phyloP scores from a whole-genome alignment of 1,284 basidiomycete species.

The Phlebopus sp. region DNA sequence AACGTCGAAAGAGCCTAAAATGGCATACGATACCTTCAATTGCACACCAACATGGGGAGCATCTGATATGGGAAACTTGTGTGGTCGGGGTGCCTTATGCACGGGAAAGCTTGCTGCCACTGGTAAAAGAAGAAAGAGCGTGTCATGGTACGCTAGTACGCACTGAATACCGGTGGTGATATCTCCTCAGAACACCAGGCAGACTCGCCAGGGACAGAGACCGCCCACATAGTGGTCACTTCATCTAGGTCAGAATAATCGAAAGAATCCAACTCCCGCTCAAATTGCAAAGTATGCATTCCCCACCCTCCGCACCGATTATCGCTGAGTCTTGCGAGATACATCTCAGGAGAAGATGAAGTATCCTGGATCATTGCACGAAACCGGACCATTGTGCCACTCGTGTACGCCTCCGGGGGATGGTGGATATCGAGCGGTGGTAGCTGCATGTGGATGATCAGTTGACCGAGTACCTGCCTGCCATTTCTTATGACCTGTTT shows the following conservation, averaged over 20 bases:
- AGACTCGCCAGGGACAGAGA: conserved; percentile 65
- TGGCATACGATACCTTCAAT: conserved; percentile 52
- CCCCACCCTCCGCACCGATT: conserved; percentile 70
- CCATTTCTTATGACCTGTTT: conserved; percentile 36
- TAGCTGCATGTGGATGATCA: conserved; percentile 41
- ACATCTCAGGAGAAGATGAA: conserved; percentile 67
- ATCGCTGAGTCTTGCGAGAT: conserved; percentile 47
- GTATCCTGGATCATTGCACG: conserved; percentile 80
- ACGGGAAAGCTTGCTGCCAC: conserved; percentile 18
- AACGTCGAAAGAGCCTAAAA: not conserved
- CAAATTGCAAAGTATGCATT: conserved; percentile 36
- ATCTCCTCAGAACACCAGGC: conserved; percentile 43
- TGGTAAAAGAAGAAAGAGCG: conserved; percentile 3
- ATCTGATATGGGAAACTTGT: conserved; percentile 64
- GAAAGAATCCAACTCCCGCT: conserved; percentile 29
- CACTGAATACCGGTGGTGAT: conserved; percentile 31
- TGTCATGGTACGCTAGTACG: conserved; percentile 3
- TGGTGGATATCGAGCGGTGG: conserved; percentile 46
- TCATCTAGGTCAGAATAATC: conserved; percentile 57
- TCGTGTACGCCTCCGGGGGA: conserved; percentile 46
- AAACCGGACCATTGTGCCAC: conserved; percentile 62
- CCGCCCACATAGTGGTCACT: conserved; percentile 63
- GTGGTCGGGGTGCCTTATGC: conserved; percentile 36
- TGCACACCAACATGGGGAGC: conserved; percentile 59
- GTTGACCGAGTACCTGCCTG: not conserved